Conservation (phyloP, 495 filamentous ascomycete genomes). For the Staphylotrichum tortipilum region DNA sequence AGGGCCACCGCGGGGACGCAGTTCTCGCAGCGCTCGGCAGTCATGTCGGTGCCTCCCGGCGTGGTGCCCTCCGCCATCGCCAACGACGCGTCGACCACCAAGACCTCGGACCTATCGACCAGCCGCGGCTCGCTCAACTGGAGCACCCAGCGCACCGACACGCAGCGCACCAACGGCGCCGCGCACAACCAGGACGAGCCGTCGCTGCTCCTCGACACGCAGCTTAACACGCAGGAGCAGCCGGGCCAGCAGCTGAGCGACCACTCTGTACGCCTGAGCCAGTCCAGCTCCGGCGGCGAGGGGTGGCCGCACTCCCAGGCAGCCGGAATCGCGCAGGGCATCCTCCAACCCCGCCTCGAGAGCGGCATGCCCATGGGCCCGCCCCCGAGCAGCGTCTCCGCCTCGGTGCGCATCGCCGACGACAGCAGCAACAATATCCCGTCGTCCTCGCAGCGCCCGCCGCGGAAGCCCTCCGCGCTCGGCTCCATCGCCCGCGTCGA, state of each 20-base stretch:
- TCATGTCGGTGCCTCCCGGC: conserved; percentile 67
- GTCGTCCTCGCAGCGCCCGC: conserved; percentile 26
- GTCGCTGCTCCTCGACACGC: conserved; percentile 54
- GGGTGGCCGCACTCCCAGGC: conserved; percentile 46
- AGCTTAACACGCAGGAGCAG: conserved; percentile 18
- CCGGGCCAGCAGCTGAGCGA: conserved; percentile 10
- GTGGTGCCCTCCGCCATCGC: conserved; percentile 66
- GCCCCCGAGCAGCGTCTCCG: neutral
- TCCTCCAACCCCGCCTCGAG: conserved; percentile 19
- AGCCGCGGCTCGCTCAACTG: conserved; percentile 38
- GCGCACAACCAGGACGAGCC: conserved; percentile 31
- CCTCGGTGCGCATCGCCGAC: neutral
- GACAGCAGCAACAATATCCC: conserved; percentile 23
- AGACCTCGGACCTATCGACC: conserved; percentile 64
- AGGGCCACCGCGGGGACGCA: conserved; percentile 35
- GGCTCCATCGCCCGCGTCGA: conserved; percentile 23
- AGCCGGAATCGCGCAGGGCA: conserved; percentile 36
- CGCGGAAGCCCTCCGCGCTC: conserved; percentile 22
- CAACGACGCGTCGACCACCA: conserved; percentile 86
- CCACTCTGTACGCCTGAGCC: conserved; percentile 16
- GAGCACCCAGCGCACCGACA: conserved; percentile 60
- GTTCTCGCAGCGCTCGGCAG: conserved; percentile 58
- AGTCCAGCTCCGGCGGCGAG: conserved; percentile 30
- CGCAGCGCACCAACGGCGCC: conserved; percentile 53
- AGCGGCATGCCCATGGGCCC: conserved; percentile 4